phyloP scores from a whole-genome alignment of 1,284 basidiomycete species.

The Pisolithus thermaeus region DNA sequence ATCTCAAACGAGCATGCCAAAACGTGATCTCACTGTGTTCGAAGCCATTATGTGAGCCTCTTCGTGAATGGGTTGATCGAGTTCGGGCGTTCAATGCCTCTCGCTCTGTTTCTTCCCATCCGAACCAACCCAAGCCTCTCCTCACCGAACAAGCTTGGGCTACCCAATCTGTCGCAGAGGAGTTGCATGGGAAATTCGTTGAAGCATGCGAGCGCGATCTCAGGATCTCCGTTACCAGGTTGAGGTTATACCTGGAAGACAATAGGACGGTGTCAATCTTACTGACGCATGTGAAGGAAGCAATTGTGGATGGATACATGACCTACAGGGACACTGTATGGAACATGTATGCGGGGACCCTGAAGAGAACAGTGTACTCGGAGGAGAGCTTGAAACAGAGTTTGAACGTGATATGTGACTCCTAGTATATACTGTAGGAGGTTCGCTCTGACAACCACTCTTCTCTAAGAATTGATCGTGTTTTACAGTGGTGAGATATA shows the following conservation, averaged over 20 bases:
- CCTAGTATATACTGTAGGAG: conserved; percentile 5
- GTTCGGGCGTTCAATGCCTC: conserved; percentile 32
- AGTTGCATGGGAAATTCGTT: conserved; percentile 50
- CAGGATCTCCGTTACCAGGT: conserved; percentile 44
- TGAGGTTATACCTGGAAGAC: conserved; percentile 76
- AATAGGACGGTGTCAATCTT: conserved; percentile 72
- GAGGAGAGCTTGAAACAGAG: conserved; percentile 32
- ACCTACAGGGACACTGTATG: conserved; percentile 53
- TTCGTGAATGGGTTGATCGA: conserved; percentile 56
- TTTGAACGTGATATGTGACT: conserved; percentile 21
- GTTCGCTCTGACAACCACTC: too few species aligned
- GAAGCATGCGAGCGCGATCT: conserved; percentile 50
- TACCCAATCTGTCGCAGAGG: conserved; percentile 42
- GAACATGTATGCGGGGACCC: conserved; percentile 35
- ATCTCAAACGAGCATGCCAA: conserved; percentile 79
- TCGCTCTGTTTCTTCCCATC: conserved; percentile 10
- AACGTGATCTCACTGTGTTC: conserved; percentile 68
- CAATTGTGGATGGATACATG: conserved; percentile 69
- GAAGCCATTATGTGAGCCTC: conserved; percentile 42
- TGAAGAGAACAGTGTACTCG: conserved; percentile 32
- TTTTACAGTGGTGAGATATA: background rate
- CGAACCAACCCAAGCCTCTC: conserved; percentile 15
- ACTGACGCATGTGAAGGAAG: conserved; percentile 68
- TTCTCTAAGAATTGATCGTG: too few species aligned
- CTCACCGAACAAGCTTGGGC: conserved; percentile 37